Evolutionary conservation across 2,329 filamentous ascomycete species (phyloP), one percentile per base, ranked within the genome.

Genomic region (Botrytis deweyae): DNA sequence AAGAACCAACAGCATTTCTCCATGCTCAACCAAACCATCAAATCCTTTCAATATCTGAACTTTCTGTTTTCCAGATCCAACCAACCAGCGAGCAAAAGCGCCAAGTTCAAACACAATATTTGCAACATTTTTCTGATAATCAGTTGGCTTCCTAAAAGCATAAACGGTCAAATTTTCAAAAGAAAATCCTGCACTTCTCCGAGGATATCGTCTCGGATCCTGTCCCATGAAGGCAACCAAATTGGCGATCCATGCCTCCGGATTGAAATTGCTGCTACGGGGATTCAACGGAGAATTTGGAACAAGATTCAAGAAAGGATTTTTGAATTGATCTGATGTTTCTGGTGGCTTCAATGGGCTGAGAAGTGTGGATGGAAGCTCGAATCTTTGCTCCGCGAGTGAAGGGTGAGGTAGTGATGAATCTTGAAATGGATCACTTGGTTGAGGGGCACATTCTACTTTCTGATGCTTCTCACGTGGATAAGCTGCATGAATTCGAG

Each of bases 131-230:
- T 90, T 90, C 80, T 93, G 91, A 81, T 91, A 93, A 80, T 93
- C 91, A 1, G 90, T 92, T 0, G 88, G 85, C 59, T 87, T 87
- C 63, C 91, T 91, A 78, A 87, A 93, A 59, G 91, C 91, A 79
- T 90, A 89, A 8, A 92, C 89, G 75, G 88, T 92, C 73, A 93
- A 84, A 79, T 92, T 87, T 81, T 88, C 87, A 83, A 91, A 93
- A 69, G 87, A 85, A 63, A 93, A 85, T 65, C 91, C 91, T 0
- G 88, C 86, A 22, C 87, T 88, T 78, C 90, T 87, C 61, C 52
- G 62, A 66, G 59, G 68, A 62, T 72, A 78, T 66, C 72, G 74
- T 38, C 73, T 83, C 29, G 89, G 89, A 71, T 87, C 42, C 84
- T 84, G 55, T 87, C 84, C 64, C 49, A 75, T 70, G 52, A 76